Evolutionary conservation across 2,329 filamentous ascomycete species (phyloP), one percentile per base, ranked within the genome.

Genomic region (Exophiala calicioides): DNA sequence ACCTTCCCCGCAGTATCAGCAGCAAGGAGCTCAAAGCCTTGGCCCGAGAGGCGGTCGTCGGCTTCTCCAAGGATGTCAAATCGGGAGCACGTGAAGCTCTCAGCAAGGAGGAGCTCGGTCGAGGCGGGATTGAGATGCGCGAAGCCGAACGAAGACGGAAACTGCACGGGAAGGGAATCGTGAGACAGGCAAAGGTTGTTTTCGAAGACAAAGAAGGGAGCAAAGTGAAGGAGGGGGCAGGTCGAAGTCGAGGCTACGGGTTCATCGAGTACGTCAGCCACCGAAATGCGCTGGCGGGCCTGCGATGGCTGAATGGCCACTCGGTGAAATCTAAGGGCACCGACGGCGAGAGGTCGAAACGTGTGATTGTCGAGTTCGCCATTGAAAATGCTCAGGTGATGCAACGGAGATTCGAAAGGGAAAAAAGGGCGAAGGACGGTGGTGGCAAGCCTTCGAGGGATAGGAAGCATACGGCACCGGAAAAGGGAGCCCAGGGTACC

Each of bases 341-440:
- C 7, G 68, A 65, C 19, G 49, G 36, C 8, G 90, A 93, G 56
- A 88, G 86, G 70, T 91, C 89, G 65, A 90, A 93, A 68, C 79
- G 93, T 9, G 71, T 98, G 40, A 89, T 98, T 62, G 91, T 91
- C 27, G 94, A 98, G 67, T 98, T 98, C 65, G 90, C 93, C 15
- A 95, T 98, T 65, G 93, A 98, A 70, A 98, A 98, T 61, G 90
- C 89, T 1, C 90, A 96, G 62, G 93, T 98, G 1, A 85, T 98
- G n/a, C 80, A 84, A 57, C 79, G 93, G 55, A 79, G 94, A 44
- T 80, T 76, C 51, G 81, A 84, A 52, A 73, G 73, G 37, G 84
- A 89, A 63, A 61, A 30, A 58, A 44, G 39, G 41, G 37, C 36
- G 3, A 60, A 32, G 59, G 24, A 44, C 33, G 49, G 53, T 40